Evolutionary conservation across 257 asterid species (phyloP), one percentile per base, ranked within the genome.

Genomic region (Solanum habrochaites): DNA sequence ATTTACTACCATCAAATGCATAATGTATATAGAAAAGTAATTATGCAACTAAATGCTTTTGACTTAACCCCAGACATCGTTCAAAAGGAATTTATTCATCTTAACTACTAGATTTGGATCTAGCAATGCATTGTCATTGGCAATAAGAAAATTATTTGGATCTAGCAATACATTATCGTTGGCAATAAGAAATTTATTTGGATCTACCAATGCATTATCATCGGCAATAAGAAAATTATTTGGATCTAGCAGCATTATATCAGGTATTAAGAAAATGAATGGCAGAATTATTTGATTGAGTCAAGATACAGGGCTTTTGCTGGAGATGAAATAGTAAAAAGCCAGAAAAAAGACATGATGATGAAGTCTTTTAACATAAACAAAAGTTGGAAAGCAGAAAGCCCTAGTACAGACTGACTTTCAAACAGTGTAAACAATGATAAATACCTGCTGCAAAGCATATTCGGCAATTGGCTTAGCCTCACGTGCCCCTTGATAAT

Each of bases 401-500:
- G 16, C 67, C 83, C 66, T 9, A 27, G 40, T 27, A 47, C 67
- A 29, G 42, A 47, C 42, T 3, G 42, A 16, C 67, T 47, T 80
- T 9, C 42, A 45, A 49, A 49, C 43, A 45, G 58, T 47, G 49
- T n/a, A 82, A 29, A 10, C 32, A 74, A 71, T 37, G 35, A 69
- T 21, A 78, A 27, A 71, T 58, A 96, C 99, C 97, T 96, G 97
- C 80, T 93, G 88, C 87, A 95, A 70, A 27, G 94, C 93, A 73
- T 89, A 95, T 85, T 97, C 97, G 18, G 91, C 97, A 82, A 97
- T 94, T 86, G 99, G 92, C 91, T 96, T 97, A 40, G 71, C 93
- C 18, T 97, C 99, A 90, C 99, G 93, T 56, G 98, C 98, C 89
- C 99, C 99, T 93, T 95, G 97, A 84, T 96, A 97, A 89, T 95